Evolutionary conservation across 73 alveolate genomes (phyloP).

Genomic region (Tetrahymena borealis): DNA sequence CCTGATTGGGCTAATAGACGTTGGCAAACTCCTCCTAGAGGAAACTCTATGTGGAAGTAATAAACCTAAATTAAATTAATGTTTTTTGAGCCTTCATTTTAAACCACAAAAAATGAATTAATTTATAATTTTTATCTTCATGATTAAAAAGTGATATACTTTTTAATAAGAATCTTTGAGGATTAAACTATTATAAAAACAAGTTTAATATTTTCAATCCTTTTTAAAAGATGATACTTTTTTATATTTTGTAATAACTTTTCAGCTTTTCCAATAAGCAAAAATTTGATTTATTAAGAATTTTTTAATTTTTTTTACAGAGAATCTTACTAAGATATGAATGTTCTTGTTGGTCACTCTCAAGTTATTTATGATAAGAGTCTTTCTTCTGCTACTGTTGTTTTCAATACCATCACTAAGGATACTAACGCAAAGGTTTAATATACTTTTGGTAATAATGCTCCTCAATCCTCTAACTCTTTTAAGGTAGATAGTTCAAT

Average conservation of each 20-base stretch:
- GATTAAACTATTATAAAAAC: too few relatives aligned
- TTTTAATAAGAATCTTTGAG: too few relatives aligned
- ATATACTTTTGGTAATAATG: slow-evolving; percentile 48
- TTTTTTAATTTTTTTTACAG: neutral
- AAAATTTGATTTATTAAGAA: neutral
- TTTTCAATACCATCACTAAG: slow-evolving; percentile 69
- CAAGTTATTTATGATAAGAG: slow-evolving; percentile 57
- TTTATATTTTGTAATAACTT: too few relatives aligned
- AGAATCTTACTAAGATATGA: slow-evolving; percentile 72
- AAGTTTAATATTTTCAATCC: too few relatives aligned
- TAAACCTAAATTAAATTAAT: neutral
- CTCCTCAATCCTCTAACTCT: slow-evolving; percentile 6
- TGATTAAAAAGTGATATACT: too few relatives aligned
- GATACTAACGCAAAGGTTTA: slow-evolving; percentile 42
- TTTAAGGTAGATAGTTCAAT: slow-evolving; percentile 47
- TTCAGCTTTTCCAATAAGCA: neutral
- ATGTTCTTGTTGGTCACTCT: slow-evolving; percentile 76
- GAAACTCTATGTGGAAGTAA: slow-evolving; percentile 56
- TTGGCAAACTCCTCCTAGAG: slow-evolving; percentile 89
- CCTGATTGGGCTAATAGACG: slow-evolving; percentile 70
- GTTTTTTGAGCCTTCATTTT: too few relatives aligned
- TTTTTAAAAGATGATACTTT: too few relatives aligned
- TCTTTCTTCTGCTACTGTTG: slow-evolving; percentile 61
- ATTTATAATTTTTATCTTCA: too few relatives aligned
- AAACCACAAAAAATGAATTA: too few relatives aligned